Evolutionary conservation across 805 yeast species (phyloP).

Genomic region (Cyberlindnera nakhonratchasimensis): DNA sequence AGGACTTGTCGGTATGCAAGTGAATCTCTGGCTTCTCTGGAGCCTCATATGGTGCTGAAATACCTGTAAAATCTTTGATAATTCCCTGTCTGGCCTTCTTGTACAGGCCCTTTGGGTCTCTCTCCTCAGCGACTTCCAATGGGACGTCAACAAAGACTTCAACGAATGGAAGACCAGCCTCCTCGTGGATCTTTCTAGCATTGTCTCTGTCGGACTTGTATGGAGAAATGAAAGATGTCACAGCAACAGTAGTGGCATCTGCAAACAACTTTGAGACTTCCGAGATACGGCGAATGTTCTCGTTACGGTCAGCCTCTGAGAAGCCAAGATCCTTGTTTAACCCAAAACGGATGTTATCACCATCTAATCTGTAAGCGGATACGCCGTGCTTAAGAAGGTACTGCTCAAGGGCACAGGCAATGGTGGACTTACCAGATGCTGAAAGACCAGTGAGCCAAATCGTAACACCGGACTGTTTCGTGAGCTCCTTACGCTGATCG

Average conservation of each 20-base stretch:
- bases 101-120: conserved; percentile 96
- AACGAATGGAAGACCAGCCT: conserved; percentile 72
- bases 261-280: conserved; percentile 94
- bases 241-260: conserved; percentile 82
- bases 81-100: conserved; percentile 95
- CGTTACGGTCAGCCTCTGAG: conserved; percentile 86
- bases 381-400: conserved; percentile 64
- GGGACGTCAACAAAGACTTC: conserved; percentile 95
- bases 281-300: conserved; percentile 90
- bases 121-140: conserved; percentile 87
- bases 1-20: conserved; percentile 63
- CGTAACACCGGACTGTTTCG: conserved; percentile 84
- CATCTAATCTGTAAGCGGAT: conserved; percentile 85
- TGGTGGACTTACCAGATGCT: conserved; percentile 87
- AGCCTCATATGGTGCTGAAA: conserved; percentile 93
- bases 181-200: conserved; percentile 82
- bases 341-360: conserved; percentile 92
- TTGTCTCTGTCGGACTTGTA: conserved; percentile 78
- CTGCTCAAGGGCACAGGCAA: conserved; percentile 93
- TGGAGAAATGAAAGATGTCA: conserved; percentile 92
- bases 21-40: conserved; percentile 84
- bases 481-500: conserved; percentile 67
- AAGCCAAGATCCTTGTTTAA: conserved; percentile 93
- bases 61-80: conserved; percentile 93
- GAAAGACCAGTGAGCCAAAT: conserved; percentile 94